These are phyloP conservation scores for Dalbergia cultrata DNA, from an alignment of 306 rosid species.

Conservation along the genomic window DNA sequence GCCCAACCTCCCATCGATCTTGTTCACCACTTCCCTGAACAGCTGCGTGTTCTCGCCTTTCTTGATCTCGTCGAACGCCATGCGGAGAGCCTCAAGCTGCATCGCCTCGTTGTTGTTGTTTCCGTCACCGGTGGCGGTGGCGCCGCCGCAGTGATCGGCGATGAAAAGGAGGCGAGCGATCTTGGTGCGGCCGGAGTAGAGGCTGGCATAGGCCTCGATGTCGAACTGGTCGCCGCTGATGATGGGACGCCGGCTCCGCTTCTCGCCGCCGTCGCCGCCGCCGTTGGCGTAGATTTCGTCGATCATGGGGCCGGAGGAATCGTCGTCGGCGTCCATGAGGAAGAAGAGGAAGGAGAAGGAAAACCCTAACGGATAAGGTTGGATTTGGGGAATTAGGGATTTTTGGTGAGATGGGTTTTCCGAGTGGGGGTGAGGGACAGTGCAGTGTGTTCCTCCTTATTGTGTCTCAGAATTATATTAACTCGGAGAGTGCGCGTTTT, in stretches of 20 bases:
- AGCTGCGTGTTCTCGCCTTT: constrained; percentile 93
- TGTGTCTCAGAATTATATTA: not conserved
- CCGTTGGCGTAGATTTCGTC: constrained; percentile 83
- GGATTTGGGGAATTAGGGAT: constrained; percentile 4
- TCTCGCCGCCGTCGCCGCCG: constrained; percentile 52
- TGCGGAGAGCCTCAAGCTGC: constrained; percentile 92
- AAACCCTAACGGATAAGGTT: constrained; percentile 8
- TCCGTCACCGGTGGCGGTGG: too few relatives aligned
- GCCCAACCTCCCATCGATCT: constrained; percentile 81
- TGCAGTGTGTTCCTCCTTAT: too few relatives aligned
- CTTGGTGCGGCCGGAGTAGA: constrained; percentile 84
- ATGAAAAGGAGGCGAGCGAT: constrained; percentile 75
- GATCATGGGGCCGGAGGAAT: constrained; percentile 64
- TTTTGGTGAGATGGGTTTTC: not conserved
- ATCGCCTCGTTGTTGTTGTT: constrained; percentile 51
- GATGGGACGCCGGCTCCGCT: constrained; percentile 63
- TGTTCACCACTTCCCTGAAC: constrained; percentile 81
- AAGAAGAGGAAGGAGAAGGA: not conserved
- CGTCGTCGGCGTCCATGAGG: constrained; percentile 75
- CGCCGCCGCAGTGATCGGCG: constrained; percentile 60
- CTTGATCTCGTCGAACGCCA: constrained; percentile 98
- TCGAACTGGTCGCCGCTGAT: constrained; percentile 87
- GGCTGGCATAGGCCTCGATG: constrained; percentile 81
- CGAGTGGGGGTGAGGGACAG: constrained; percentile 10
- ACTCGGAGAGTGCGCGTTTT: not conserved